Conservation (phyloP, 495 filamentous ascomycete species). For the Hypoxylon subgilvum region DNA sequence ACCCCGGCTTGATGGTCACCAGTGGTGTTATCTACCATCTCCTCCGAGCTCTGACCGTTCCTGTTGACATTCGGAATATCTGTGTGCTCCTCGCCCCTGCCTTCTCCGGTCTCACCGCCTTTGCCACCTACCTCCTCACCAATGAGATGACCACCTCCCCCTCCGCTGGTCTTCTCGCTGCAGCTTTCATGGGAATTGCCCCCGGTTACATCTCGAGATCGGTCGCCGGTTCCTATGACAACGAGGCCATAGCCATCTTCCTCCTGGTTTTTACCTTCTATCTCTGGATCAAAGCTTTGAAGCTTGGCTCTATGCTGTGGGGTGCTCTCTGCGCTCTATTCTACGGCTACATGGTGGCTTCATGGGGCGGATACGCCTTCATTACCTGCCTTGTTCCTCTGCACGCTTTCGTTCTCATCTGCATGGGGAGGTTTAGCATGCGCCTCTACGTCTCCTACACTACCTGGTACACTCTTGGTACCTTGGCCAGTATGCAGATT, state of each 20-base stretch:
- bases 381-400: constrained; percentile 98
- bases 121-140: constrained; percentile 93
- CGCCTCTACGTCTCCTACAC: constrained; percentile 95
- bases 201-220: constrained; percentile 98
- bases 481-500: constrained; percentile 98
- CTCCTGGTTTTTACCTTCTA: constrained; percentile 98
- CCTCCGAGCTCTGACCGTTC: constrained; percentile 87
- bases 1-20: constrained; percentile 98
- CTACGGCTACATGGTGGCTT: constrained; percentile 99
- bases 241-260: constrained; percentile 99
- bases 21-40: constrained; percentile 96
- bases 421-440: constrained; percentile 95
- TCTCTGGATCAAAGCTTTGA: constrained; percentile 98
- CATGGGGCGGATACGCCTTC: constrained; percentile 99
- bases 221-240: constrained; percentile 98
- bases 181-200: constrained; percentile 94
- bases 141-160: constrained; percentile 92
- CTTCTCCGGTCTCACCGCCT: constrained; percentile 93
- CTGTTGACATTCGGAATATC: constrained; percentile 98
- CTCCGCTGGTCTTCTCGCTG: constrained; percentile 92
- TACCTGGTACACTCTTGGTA: constrained; percentile 97
- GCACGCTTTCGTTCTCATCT: constrained; percentile 92
- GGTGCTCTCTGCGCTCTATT: constrained; percentile 92
- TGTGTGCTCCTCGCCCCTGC: constrained; percentile 95
- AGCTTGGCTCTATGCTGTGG: constrained; percentile 95